phyloP scores from a whole-genome alignment of 306 rosid genomes.

The Castanospermum australe region DNA sequence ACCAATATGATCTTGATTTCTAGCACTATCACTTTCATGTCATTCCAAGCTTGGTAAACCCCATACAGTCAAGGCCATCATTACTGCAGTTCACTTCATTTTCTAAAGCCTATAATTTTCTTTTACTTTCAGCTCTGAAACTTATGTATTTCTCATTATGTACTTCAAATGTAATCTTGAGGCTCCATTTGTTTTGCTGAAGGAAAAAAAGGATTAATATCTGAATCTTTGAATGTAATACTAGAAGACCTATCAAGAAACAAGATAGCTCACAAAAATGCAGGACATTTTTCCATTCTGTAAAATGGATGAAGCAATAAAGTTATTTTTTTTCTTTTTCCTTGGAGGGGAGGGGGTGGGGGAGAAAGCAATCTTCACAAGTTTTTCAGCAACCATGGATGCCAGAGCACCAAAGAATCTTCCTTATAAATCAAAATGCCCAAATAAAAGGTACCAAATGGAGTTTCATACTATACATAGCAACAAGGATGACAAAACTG shows the following conservation, averaged over 20 bases:
- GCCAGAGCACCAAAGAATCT: slow-evolving; percentile 4
- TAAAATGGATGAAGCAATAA: neutral
- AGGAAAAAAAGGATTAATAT: neutral
- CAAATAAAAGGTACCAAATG: neutral
- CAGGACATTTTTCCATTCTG: neutral
- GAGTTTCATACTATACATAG: slow-evolving; percentile 1
- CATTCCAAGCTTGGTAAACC: slow-evolving; percentile 2
- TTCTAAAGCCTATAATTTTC: neutral
- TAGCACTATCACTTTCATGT: neutral
- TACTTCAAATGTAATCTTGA: neutral
- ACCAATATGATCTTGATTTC: slow-evolving; percentile 8
- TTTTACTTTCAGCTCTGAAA: slow-evolving; percentile 20
- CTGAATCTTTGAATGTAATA: neutral
- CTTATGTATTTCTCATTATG: neutral
- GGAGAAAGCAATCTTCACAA: neutral
- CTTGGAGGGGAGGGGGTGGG: neutral
- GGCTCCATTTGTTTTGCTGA: slow-evolving; percentile 12
- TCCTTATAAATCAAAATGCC: neutral
- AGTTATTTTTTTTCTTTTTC: neutral
- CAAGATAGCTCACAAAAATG: neutral
- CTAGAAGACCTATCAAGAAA: slow-evolving; percentile 6
- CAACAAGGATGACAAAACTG: neutral
- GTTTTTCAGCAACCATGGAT: neutral
- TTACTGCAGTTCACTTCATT: slow-evolving; percentile 4
- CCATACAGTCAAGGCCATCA: neutral